Evolutionary conservation across 176 grass and related monocot genomes (phyloP).

Genomic region (Avena insularis): DNA sequence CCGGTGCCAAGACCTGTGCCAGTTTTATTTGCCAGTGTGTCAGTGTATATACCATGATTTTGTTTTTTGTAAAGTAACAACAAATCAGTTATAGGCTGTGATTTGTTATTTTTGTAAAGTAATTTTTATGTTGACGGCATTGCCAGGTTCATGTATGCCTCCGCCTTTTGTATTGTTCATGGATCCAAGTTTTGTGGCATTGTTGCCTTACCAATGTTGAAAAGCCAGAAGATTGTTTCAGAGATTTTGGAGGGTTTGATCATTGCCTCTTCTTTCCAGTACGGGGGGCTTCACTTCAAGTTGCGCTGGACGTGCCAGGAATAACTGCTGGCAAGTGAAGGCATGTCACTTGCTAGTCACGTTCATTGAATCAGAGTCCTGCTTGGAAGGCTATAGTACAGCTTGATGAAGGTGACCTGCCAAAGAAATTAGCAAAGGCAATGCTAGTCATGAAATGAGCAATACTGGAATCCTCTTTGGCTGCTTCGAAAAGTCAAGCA

Average conservation of each 20-base stretch:
- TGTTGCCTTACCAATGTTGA: neutral
- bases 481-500: constrained; percentile 6
- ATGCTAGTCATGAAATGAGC: neutral
- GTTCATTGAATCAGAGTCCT: too few relatives aligned
- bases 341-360: too few relatives aligned
- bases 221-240: neutral
- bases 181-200: neutral
- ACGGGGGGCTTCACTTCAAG: too few relatives aligned
- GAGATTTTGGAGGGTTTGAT: neutral
- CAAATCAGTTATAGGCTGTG: constrained; percentile 51
- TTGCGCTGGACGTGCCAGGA: too few relatives aligned
- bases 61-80: constrained; percentile 54
- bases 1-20: constrained; percentile 36
- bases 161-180: constrained; percentile 9
- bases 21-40: constrained; percentile 43
- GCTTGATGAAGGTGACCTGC: neutral
- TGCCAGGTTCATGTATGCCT: constrained; percentile 28
- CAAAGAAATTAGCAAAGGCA: constrained; percentile 44
- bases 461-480: constrained; percentile 38
- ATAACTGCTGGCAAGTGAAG: too few relatives aligned
- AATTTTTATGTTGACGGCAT: constrained; percentile 27
- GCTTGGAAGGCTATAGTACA: too few relatives aligned
- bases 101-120: constrained; percentile 40
- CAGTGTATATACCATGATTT: constrained; percentile 41
- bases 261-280: too few relatives aligned